These are phyloP conservation scores for Handroanthus guayacan DNA, from an alignment of 257 asterid species.

Conservation along the genomic window DNA sequence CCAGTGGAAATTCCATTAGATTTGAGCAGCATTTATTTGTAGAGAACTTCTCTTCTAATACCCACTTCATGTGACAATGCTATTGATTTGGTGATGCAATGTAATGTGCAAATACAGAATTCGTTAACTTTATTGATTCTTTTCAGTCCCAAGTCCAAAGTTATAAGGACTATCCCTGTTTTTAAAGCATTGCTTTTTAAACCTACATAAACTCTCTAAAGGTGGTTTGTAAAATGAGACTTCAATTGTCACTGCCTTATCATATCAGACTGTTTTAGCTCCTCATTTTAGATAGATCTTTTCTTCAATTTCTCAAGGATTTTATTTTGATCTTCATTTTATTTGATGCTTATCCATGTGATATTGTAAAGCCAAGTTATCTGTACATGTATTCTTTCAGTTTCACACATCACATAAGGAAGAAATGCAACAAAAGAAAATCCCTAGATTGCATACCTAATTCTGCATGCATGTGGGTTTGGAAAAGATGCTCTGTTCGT, in stretches of 20 bases:
- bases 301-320: too few species aligned
- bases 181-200: background rate
- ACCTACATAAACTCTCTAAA: background rate
- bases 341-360: slow-evolving; percentile 4
- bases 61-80: background rate
- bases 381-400: slow-evolving; percentile 7
- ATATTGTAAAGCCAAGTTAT: background rate
- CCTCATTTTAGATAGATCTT: too few species aligned
- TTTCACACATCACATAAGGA: background rate
- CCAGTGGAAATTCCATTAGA: background rate
- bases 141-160: background rate
- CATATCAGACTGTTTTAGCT: background rate
- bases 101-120: background rate
- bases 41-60: background rate
- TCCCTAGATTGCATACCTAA: background rate
- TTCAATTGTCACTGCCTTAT: background rate
- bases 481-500: slow-evolving; percentile 5
- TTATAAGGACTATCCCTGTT: background rate
- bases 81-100: background rate
- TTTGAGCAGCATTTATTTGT: background rate
- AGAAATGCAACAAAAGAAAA: background rate
- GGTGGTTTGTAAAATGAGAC: slow-evolving; percentile 1
- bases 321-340: background rate
- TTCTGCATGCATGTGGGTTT: slow-evolving; percentile 2
- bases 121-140: background rate